Base-by-base conservation (phyloP, 176 grass and related monocot genomes). In the Cenchrus fungigraminus region DNA sequence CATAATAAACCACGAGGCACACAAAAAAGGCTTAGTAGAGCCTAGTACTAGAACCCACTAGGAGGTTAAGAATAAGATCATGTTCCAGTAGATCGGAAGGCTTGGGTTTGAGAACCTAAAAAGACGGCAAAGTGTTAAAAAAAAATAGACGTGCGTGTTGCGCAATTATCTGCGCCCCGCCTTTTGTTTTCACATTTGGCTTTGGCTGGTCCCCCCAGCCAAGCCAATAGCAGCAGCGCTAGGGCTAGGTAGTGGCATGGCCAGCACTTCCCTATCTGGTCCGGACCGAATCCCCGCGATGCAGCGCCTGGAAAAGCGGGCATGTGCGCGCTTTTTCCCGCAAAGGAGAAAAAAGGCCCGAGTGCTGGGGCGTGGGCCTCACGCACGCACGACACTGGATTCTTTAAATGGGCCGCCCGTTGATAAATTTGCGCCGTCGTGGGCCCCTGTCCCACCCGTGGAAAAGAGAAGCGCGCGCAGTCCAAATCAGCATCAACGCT, bases 341-440 rank as follows among this genome's bases (percentile, higher is more conserved):
- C 76, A 53, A 85, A 70, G 12, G n/a, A 61, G 46, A 8, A 17
- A 68, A 47, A 79, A 50, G 53, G 72, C 51, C 68, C 44, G n/a
- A 10, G 57, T 58, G 47, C 15, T 68, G 52, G 67, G 42, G 72
- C 31, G 84, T 79, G 88, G 84, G 73, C 84, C 88, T 83, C 58
- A 54, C 73, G 22, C 22, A 25, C 22, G 9, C 28, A 68, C 9
- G 34, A 11, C 12, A 34, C 15, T 2, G 49, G 66, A 67, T 45
- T 68, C 28, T 76, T 65, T 65, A 20, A 65, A 86, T 77, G 83
- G 65, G 79, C 79, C 83, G 52, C 52, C 52, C 52, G 78, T 78
- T 78, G 65, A 86, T n/a, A 72, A 12, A 3, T 16, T 6, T 54
- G 75, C 12, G 10, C n/a, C 12, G 65, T 69, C n/a, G 44, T 25